Evolutionary conservation across 768 basidiomycete species (phyloP).

Genomic region (Neoboletus brunneissimus): DNA sequence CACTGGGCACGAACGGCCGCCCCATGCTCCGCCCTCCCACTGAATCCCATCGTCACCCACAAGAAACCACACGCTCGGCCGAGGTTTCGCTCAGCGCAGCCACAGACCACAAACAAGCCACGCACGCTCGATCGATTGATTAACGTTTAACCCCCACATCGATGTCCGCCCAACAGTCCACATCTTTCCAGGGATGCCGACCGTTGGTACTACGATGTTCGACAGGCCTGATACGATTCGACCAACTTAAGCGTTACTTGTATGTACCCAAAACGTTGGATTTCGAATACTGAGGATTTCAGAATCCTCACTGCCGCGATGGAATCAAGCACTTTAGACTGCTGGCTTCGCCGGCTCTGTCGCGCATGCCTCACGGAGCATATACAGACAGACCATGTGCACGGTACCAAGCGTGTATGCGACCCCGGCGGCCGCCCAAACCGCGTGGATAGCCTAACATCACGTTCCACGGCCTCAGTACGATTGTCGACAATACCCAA

Average conservation of each 20-base stretch:
- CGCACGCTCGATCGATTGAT: not conserved
- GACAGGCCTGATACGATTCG: not conserved
- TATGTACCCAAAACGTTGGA: not conserved
- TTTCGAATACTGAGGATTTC: not conserved
- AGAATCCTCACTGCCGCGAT: not conserved
- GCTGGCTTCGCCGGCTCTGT: too few species aligned
- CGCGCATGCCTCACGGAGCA: too few species aligned
- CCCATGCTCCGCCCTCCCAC: not conserved
- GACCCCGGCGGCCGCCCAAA: too few species aligned
- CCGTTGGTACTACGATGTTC: slow-evolving; percentile 12
- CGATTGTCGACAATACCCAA: too few species aligned
- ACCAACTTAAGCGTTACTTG: not conserved
- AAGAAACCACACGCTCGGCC: not conserved
- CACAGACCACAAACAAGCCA: slow-evolving; percentile 10
- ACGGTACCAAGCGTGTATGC: not conserved
- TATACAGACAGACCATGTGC: not conserved
- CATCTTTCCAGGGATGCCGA: slow-evolving; percentile 8
- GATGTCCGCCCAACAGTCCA: slow-evolving; percentile 16
- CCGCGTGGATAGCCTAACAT: too few species aligned
- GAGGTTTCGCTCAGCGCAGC: not conserved
- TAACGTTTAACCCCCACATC: not conserved
- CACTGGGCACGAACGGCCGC: not conserved
- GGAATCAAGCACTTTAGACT: too few species aligned
- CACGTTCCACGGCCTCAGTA: too few species aligned
- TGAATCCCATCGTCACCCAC: not conserved